These are phyloP conservation scores for Rutstroemia sp. DNA, from an alignment of 2,329 filamentous ascomycete species.

Conservation along the genomic window DNA sequence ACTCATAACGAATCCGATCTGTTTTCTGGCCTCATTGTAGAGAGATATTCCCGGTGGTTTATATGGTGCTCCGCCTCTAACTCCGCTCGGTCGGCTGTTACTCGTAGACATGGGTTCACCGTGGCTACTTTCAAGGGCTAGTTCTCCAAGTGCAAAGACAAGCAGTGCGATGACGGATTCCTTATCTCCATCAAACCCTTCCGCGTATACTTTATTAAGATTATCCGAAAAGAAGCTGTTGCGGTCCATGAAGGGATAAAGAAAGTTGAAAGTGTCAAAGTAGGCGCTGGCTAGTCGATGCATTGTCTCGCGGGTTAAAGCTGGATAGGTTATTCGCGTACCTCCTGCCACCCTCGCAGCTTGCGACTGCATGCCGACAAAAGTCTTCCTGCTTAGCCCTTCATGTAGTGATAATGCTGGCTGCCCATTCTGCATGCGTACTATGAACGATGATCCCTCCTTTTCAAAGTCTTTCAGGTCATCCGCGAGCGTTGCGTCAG, in stretches of 20 bases:
- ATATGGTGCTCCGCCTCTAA: conserved; percentile 41
- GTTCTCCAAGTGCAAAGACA: conserved; percentile 51
- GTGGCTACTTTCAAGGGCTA: conserved; percentile 44
- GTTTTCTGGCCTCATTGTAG: conserved; percentile 54
- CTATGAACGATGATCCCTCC: conserved; percentile 32
- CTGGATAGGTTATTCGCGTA: conserved; percentile 23
- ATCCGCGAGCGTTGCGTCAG: conserved; percentile 27
- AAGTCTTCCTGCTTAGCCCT: conserved; percentile 17
- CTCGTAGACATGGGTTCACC: conserved; percentile 38
- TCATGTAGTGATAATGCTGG: conserved; percentile 23
- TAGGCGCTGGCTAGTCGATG: conserved; percentile 44
- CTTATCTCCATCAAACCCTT: conserved; percentile 43
- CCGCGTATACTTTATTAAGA: conserved; percentile 37
- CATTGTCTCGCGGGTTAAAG: conserved; percentile 42
- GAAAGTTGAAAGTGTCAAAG: conserved; percentile 52
- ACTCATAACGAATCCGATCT: conserved; percentile 50
- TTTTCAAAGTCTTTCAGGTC: conserved; percentile 31
- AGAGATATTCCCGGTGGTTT: conserved; percentile 49
- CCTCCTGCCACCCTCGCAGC: conserved; percentile 23
- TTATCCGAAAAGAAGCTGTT: conserved; percentile 43
- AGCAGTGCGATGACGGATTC: conserved; percentile 47
- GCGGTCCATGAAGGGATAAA: conserved; percentile 52
- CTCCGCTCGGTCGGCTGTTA: conserved; percentile 41
- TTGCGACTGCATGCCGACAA: conserved; percentile 28
- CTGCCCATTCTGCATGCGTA: conserved; percentile 25